phyloP scores from a whole-genome alignment of 2,329 filamentous ascomycete species.

The Calcarisporium arbuscula region DNA sequence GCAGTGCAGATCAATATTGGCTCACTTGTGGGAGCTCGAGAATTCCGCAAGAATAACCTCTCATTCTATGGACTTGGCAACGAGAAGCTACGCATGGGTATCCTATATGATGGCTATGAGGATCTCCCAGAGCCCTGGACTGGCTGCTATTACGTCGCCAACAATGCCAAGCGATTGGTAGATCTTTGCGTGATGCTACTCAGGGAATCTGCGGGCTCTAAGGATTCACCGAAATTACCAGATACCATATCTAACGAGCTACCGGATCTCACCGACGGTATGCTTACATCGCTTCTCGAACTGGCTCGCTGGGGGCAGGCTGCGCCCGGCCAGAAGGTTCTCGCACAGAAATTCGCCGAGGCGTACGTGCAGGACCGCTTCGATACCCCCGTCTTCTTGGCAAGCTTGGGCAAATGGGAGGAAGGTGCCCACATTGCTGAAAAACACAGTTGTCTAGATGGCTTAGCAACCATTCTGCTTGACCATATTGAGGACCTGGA shows the following conservation, averaged over 20 bases:
- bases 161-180: conserved; percentile 54
- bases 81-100: conserved; percentile 59
- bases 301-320: conserved; percentile 43
- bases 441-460: conserved; percentile 48
- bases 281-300: conserved; percentile 49
- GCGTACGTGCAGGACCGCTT: conserved; percentile 45
- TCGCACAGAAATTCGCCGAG: conserved; percentile 39
- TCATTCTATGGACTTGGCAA: conserved; percentile 65
- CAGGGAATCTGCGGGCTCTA: no score
- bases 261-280: conserved; percentile 46
- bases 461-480: conserved; percentile 50
- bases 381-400: conserved; percentile 46
- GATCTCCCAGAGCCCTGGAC: conserved; percentile 82
- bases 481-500: conserved; percentile 42
- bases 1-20: conserved; percentile 61
- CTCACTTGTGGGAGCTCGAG: conserved; percentile 47
- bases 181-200: no score
- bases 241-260: conserved; percentile 41
- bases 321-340: conserved; percentile 35
- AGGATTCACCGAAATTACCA: conserved; percentile 25
- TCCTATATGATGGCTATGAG: conserved; percentile 58
- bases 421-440: conserved; percentile 52
- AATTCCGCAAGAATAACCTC: conserved; percentile 67
- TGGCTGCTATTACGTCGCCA: conserved; percentile 56
- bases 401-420: conserved; percentile 50